A percentile compares a stretch with the other conserved stretches of the same genome.
phyloP scores from a whole-genome alignment of 495 filamentous ascomycete species.

The Saxophila tyrrhenica region DNA sequence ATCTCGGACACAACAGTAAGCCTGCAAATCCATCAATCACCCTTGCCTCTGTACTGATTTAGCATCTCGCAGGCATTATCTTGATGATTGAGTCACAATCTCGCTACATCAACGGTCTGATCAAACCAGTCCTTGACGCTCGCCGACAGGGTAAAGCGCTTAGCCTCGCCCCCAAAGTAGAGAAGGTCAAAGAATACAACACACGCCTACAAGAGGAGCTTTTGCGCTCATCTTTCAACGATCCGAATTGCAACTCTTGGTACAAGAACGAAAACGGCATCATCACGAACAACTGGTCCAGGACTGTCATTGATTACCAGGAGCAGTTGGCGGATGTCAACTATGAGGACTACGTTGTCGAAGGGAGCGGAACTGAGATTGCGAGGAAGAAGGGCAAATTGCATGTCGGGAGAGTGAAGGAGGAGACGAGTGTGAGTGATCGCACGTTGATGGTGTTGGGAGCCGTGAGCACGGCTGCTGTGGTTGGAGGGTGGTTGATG shows the following conservation, averaged over 20 bases:
- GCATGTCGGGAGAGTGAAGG: slow-evolving; percentile 34
- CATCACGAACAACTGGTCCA: slow-evolving; percentile 48
- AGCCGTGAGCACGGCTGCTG: slow-evolving; percentile 22
- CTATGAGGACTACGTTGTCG: slow-evolving; percentile 33
- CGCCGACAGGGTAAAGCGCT: slow-evolving; percentile 30
- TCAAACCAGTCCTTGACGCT: slow-evolving; percentile 33
- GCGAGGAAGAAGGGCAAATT: slow-evolving; percentile 29
- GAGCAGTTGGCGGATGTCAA: slow-evolving; percentile 31
- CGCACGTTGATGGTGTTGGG: slow-evolving; percentile 28
- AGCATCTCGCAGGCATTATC: slow-evolving; percentile 38
- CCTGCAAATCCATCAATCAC: no score
- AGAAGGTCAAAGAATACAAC: slow-evolving; percentile 35
- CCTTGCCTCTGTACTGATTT: neutral
- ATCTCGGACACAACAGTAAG: slow-evolving; percentile 32
- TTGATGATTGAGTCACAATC: slow-evolving; percentile 51
- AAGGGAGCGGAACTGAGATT: slow-evolving; percentile 29
- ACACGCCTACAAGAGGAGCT: slow-evolving; percentile 36
- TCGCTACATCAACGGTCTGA: slow-evolving; percentile 39
- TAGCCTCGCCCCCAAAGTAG: slow-evolving; percentile 29
- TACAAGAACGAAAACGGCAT: slow-evolving; percentile 43
- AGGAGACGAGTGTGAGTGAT: slow-evolving; percentile 34
- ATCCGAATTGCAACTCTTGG: slow-evolving; percentile 45
- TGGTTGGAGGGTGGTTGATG: slow-evolving; percentile 18
- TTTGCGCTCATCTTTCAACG: slow-evolving; percentile 37
- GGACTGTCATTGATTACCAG: slow-evolving; percentile 43